phyloP scores from a whole-genome alignment of 1,284 basidiomycete genomes.

The Rhodotorula glutinis region DNA sequence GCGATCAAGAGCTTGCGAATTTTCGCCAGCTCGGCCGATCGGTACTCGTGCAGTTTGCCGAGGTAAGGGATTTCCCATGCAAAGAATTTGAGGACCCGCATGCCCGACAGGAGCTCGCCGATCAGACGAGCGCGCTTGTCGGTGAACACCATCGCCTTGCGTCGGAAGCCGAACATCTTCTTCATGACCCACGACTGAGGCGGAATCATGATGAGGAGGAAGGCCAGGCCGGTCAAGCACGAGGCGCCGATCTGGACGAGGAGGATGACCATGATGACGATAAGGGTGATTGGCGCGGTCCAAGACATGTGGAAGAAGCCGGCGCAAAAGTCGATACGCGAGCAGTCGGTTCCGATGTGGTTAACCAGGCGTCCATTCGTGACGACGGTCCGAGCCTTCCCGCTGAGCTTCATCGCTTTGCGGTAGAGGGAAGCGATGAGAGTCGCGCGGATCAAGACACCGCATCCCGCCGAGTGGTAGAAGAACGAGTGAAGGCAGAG shows the following conservation, averaged over 20 bases:
- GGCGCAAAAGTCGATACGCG: constrained; percentile 76
- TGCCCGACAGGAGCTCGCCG: constrained; percentile 75
- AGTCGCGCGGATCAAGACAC: constrained; percentile 78
- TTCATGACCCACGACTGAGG: constrained; percentile 72
- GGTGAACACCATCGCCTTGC: constrained; percentile 83
- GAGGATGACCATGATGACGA: constrained; percentile 66
- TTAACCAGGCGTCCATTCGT: constrained; percentile 85
- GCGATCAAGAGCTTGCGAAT: constrained; percentile 61
- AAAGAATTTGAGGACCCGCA: constrained; percentile 87
- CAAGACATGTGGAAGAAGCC: constrained; percentile 48
- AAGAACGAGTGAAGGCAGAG: constrained; percentile 61
- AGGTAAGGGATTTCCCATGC: constrained; percentile 62
- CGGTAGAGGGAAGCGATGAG: constrained; percentile 86
- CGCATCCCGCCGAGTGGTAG: constrained; percentile 66
- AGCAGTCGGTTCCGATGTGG: constrained; percentile 89
- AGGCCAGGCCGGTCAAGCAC: constrained; percentile 75
- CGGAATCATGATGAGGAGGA: constrained; percentile 57
- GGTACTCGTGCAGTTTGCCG: constrained; percentile 62
- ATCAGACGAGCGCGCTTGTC: constrained; percentile 77
- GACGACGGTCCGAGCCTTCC: constrained; percentile 75
- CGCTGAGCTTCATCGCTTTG: constrained; percentile 70
- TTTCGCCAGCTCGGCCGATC: constrained; percentile 71
- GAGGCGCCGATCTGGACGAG: constrained; percentile 70
- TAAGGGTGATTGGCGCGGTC: constrained; percentile 52
- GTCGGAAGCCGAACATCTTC: constrained; percentile 65